Evolutionary conservation across 805 yeast species (phyloP), one percentile per base, ranked within the genome.

Genomic region (Wickerhamomyces sydowiorum): DNA sequence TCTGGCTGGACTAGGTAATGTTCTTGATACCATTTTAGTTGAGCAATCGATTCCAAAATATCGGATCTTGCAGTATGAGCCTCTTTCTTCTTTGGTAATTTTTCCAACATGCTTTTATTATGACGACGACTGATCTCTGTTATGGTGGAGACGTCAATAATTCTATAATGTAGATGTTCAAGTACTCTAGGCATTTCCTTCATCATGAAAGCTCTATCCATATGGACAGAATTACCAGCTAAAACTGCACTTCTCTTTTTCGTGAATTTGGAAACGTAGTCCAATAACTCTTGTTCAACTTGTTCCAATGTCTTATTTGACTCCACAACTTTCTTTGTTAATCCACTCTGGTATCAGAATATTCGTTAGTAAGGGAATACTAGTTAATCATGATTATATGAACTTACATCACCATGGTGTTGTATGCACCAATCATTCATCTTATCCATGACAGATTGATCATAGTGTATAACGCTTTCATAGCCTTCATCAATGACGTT

Each of bases 201-300:
- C 58, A 78, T 66, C 83, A 93, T 74, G 62, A 91, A 93, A 39
- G 84, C 71, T 44, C 88, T 75, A 60, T 93, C 99, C 81, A 87
- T 82, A 61, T 93, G 97, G 17, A 93, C 81, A 0, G 96, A 76
- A 52, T 91, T 93, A 2, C 99, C 99, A 0, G 95, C 96, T 41
- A 93, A 62, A 0, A 93, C 64, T 2, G 89, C 97, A 2, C 78
- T 67, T 10, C 67, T 65, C 14, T 66, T 66, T 3, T 76, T 75
- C 9, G 86, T 70, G 51, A 70, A 76, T 48, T 66, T 67, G 50
- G 70, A 58, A 39, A 93, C 64, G 54, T 87, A 91, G 6, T 54
- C 68, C 39, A 81, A 59, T 39, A 93, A 63, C 48, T 85, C 91
- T 0, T 53, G 43, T 49, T 88, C 84, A 1, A 87, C 98, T 27